Percentiles rank a stretch among this genome's conserved stretches.
Conservation (phyloP, 1,139 yeast genomes). For the Candida sanyaensis region DNA sequence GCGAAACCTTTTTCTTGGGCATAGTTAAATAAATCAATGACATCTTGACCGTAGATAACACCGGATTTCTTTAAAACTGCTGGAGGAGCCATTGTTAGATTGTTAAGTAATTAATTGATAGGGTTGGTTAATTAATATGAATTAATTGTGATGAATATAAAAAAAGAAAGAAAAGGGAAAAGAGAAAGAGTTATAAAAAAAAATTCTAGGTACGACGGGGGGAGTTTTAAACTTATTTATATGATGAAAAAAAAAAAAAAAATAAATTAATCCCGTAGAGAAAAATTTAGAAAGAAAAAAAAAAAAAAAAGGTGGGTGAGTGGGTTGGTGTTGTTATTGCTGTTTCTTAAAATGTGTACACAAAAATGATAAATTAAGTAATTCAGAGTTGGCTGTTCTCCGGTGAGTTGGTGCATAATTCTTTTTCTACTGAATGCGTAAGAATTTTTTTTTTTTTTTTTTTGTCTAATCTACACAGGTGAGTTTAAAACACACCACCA, state of each 20-base stretch:
- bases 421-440: too few relatives aligned
- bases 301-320: background rate
- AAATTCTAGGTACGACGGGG: background rate
- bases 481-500: too few relatives aligned
- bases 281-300: background rate
- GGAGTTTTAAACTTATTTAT: constrained; percentile 2
- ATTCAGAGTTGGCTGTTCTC: too few relatives aligned
- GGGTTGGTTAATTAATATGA: background rate
- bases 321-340: too few relatives aligned
- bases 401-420: too few relatives aligned
- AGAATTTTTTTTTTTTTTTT: too few relatives aligned
- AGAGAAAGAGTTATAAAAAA: background rate
- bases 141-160: constrained; percentile 4
- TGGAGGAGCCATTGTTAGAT: constrained; percentile 36
- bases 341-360: too few relatives aligned
- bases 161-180: constrained; percentile 1
- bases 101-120: constrained; percentile 2
- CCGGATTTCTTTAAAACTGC: constrained; percentile 89
- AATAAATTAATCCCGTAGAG: background rate
- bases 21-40: constrained; percentile 86
- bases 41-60: constrained; percentile 99
- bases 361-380: too few relatives aligned
- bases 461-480: too few relatives aligned
- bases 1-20: constrained; percentile 95
- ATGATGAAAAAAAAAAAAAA: background rate